Base-by-base conservation (phyloP, 768 basidiomycete species). In the Tephrocybe sp. region DNA sequence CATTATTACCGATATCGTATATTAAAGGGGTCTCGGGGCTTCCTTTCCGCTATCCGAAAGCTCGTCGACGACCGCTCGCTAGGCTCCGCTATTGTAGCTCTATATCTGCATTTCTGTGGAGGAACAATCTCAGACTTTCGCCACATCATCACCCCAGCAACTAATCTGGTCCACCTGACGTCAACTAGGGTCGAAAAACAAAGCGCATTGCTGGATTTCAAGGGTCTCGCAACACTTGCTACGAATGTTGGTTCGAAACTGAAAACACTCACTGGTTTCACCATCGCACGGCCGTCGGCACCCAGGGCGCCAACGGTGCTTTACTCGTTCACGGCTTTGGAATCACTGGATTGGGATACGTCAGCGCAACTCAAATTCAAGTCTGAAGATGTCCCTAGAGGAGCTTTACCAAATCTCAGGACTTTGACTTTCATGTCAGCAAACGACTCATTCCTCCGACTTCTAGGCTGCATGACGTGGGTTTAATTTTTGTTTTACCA, bases 301-400 rank as follows among this genome's bases (percentile, higher is more conserved):
- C 34, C 36, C 7, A 43, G 23, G 34, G 3, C 22, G 1, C 12
- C 46, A 9, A 40, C 29, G 9, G 40, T 46, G 18, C 15, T 47
- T 13, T 48, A 44, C 13, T 34, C 45, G 9, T 53, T 48, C n/a
- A 44, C 41, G 2, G 46, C 36, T 1, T 46, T 53, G 10, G 29
- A 36, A 19, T n/a, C 4, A 12, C 41, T 52, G 6, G 40, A 53
- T n/a, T 48, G 45, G 52, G 37, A 47, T 7, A 42, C 46, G 16
- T 11, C 18, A 10, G 21, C 18, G 3, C 43, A 31, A n/a, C 22
- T 50, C 27, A 40, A 50, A 12, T 50, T 34, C 16, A 33, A 44
- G 38, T 13, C 12, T 15, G 10, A 24, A n/a, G 4, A 39, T 0
- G 49, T 50, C 24, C 49, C 49, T 15, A 2, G 8, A 12, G 29